Percentiles rank a stretch among this genome's conserved stretches.
Evolutionary conservation across 345 rosid species (phyloP).

Genomic region (Hibiscus syriacus): DNA sequence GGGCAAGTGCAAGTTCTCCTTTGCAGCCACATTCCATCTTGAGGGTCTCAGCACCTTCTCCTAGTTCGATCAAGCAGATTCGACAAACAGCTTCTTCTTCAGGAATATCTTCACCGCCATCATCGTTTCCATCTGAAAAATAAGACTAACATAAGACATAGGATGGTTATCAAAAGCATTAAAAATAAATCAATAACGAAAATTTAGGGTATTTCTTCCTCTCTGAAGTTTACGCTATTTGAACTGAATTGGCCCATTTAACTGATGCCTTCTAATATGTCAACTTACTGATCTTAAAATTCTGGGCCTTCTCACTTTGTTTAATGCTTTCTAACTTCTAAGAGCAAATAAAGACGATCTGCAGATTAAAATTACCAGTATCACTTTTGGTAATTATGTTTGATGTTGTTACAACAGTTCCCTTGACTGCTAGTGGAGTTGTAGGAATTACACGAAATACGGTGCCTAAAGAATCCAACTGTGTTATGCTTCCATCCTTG

Average conservation of each 20-base stretch:
- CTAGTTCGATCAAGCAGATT: conserved; percentile 77
- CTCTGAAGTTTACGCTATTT: too few relatives aligned
- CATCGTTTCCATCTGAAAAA: conserved; percentile 60
- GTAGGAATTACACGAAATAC: conserved; percentile 65
- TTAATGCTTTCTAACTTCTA: conserved; percentile 4
- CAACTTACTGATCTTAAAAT: conserved; percentile 2
- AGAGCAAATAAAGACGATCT: conserved; percentile 8
- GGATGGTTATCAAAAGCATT: conserved; percentile 38
- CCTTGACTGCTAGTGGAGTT: conserved; percentile 35
- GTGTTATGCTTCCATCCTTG: conserved; percentile 49
- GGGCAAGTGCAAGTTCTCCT: conserved; percentile 89
- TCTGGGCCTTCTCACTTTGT: conserved; percentile 25
- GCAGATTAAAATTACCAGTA: conserved; percentile 34
- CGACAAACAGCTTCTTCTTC: conserved; percentile 94
- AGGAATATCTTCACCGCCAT: conserved; percentile 69
- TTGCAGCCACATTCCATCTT: conserved; percentile 98
- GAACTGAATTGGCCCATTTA: neutral
- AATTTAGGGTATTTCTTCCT: neutral
- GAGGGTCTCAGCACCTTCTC: conserved; percentile 82
- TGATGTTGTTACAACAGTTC: conserved; percentile 19
- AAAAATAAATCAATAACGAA: neutral
- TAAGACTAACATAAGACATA: conserved; percentile 56
- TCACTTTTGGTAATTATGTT: conserved; percentile 21
- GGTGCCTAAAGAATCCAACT: conserved; percentile 33
- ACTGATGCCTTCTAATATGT: neutral